A percentile compares a stretch with the other conserved stretches of the same genome.
Evolutionary conservation across 164 flowering plant species (phyloP).

Genomic region (Brasenia schreberi): DNA sequence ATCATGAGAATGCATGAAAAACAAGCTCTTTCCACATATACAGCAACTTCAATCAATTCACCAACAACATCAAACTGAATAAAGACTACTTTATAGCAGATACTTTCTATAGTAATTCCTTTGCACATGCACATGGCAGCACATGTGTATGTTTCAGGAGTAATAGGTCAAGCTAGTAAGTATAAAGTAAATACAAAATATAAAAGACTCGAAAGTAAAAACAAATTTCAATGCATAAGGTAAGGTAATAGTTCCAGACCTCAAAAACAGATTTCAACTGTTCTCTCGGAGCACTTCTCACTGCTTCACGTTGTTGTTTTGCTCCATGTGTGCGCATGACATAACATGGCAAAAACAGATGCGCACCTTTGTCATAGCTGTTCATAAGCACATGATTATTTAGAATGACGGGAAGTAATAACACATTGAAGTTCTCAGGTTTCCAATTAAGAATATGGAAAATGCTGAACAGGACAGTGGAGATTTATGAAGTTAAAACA

Average conservation of each 20-base stretch:
- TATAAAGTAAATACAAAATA: neutral
- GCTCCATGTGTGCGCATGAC: constrained; percentile 95
- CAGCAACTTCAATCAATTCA: too few relatives aligned
- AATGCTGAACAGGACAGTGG: too few relatives aligned
- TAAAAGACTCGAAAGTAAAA: neutral
- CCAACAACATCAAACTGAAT: neutral
- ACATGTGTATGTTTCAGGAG: neutral
- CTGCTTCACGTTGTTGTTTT: constrained; percentile 64
- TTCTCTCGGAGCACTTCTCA: constrained; percentile 44
- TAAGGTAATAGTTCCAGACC: constrained; percentile 25
- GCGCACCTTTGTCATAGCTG: constrained; percentile 87
- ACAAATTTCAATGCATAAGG: neutral
- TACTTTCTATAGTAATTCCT: too few relatives aligned
- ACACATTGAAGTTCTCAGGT: neutral
- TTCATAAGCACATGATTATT: constrained; percentile 3
- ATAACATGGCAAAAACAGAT: constrained; percentile 78
- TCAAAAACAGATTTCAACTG: constrained; percentile 64
- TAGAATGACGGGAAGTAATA: neutral
- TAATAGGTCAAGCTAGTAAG: neutral
- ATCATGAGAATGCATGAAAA: neutral
- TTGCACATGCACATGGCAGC: too few relatives aligned
- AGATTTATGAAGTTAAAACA: too few relatives aligned
- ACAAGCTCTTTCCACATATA: neutral
- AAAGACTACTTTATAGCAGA: neutral
- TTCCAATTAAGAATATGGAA: neutral